These are phyloP conservation scores for Hygrocybe punicea DNA, from an alignment of 768 basidiomycete genomes.

Conservation along the genomic window DNA sequence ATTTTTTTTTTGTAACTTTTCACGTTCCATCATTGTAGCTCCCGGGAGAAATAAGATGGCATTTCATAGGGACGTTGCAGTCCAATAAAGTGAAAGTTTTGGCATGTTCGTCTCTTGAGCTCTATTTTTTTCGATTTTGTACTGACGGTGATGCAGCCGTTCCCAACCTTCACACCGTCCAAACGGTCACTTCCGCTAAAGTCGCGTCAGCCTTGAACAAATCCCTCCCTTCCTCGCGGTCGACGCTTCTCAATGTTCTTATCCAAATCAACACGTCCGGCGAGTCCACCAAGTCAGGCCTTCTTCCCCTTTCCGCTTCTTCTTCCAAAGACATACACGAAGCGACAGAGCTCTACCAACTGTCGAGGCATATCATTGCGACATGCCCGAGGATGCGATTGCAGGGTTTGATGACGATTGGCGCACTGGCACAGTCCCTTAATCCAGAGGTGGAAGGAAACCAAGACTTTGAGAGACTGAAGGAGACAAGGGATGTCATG, in stretches of 20 bases:
- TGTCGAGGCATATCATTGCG: constrained; percentile 68
- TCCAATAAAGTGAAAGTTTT: constrained; percentile 91
- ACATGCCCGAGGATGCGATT: constrained; percentile 74
- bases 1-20: not conserved
- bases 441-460: constrained; percentile 45
- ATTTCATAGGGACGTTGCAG: constrained; percentile 92
- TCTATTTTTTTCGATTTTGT: constrained; percentile 1
- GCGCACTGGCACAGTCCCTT: constrained; percentile 72
- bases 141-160: constrained; percentile 70
- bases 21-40: constrained; percentile 47
- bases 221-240: constrained; percentile 55
- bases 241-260: constrained; percentile 68
- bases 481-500: constrained; percentile 59
- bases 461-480: constrained; percentile 72
- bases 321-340: constrained; percentile 26
- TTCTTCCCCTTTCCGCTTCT: constrained; percentile 51
- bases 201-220: constrained; percentile 78
- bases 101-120: constrained; percentile 52
- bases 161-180: constrained; percentile 82
- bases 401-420: constrained; percentile 96
- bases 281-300: constrained; percentile 88
- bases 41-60: constrained; percentile 88
- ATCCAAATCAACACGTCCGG: constrained; percentile 94
- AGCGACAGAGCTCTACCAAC: constrained; percentile 52
- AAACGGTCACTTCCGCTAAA: constrained; percentile 81